phyloP scores from a whole-genome alignment of 208 protist genomes.

The Trypanosoma lewisi region DNA sequence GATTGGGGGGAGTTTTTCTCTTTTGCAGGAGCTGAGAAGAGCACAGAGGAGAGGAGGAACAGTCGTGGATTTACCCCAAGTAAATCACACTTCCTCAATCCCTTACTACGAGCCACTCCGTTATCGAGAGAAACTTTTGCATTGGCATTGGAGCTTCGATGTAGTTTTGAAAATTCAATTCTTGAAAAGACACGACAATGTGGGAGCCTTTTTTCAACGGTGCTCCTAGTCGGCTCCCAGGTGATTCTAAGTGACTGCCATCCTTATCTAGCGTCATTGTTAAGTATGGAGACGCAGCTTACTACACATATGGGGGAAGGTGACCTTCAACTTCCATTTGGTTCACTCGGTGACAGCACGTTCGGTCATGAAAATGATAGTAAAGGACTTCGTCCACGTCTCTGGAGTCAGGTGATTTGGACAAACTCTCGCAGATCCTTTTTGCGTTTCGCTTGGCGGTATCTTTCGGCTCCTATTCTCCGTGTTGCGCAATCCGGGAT shows the following conservation, averaged over 20 bases:
- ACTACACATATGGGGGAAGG: neutral
- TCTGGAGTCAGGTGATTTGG: constrained; percentile 8
- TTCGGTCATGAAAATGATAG: constrained; percentile 8
- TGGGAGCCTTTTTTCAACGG: constrained; percentile 6
- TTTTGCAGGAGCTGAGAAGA: neutral
- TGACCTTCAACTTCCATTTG: constrained; percentile 9
- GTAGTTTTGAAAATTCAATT: constrained; percentile 7
- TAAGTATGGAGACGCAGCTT: neutral
- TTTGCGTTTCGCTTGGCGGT: constrained; percentile 18
- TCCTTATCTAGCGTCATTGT: constrained; percentile 13
- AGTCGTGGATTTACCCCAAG: neutral
- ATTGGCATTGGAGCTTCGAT: constrained; percentile 9
- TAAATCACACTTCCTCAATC: neutral
- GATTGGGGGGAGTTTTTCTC: constrained; percentile 11
- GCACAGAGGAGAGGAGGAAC: neutral
- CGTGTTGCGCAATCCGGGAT: neutral
- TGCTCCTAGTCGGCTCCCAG: constrained; percentile 7
- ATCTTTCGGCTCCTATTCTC: constrained; percentile 10
- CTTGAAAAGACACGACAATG: neutral
- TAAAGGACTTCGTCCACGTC: neutral
- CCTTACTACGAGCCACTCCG: neutral
- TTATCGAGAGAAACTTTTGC: constrained; percentile 9
- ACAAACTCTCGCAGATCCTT: neutral
- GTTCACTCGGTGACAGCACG: constrained; percentile 4
- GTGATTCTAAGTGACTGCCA: constrained; percentile 18